Base-by-base conservation (phyloP, 2,329 filamentous ascomycete genomes). In the Ophiostoma perfectum region DNA sequence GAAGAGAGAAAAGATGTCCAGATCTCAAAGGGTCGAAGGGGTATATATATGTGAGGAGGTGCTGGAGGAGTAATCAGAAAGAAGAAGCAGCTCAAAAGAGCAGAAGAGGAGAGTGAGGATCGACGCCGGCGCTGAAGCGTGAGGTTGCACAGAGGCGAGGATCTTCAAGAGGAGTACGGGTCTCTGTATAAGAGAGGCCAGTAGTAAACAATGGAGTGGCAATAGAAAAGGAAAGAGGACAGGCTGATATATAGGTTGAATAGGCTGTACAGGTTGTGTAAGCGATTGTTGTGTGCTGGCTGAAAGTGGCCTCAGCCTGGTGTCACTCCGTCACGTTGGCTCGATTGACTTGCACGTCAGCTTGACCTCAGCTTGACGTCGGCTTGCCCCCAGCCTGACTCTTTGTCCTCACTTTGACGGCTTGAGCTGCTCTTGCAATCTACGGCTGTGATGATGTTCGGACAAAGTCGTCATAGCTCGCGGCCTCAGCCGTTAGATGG, bases 71-170 rank as follows among this genome's bases (percentile, higher is more conserved):
- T 5, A 47, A 47, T 47, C 27, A 47, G 45, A 47, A 47, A 4
- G 45, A 14, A 5, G 45, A 47, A 14, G 45, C 14, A 47, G 45
- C 12, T 16, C 11, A 4, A 16, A 5, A 16, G 45, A 47, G 45
- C 12, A 47, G 5, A 4, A 47, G 5, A 16, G 45, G 11, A 55
- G 49, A 18, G 4, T 5, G 49, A 55, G 18, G 49, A 55, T 55
- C 18, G n/a, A 55, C 7, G 49, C 27, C 27, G 27, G 27, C 27
- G 27, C 27, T 27, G 27, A 27, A 27, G 44, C 12, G 44, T 47
- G 44, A 12, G 49, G 49, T 52, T 52, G 49, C 49, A 52, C 49
- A 52, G 49, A 52, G 49, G n/a, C 18, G 49, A 47, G 44, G 49
- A 36, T 55, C 49, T 7, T 27, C 8, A 18, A 11, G n/a, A 6